These are phyloP conservation scores for Opeltia flavorubescens DNA, from an alignment of 495 filamentous ascomycete genomes.

Conservation along the genomic window DNA sequence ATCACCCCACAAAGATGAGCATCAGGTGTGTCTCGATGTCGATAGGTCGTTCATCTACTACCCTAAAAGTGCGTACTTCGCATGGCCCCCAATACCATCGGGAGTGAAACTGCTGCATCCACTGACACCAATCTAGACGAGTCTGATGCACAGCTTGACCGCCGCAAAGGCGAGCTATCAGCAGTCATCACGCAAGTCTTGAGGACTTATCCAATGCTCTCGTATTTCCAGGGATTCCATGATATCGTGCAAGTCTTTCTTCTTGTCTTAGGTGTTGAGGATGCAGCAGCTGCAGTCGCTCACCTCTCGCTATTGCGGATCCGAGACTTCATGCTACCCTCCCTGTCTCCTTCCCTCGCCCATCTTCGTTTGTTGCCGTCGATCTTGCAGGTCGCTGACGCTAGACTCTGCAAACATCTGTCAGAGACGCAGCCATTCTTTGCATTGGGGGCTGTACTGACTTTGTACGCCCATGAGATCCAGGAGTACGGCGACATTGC, in stretches of 20 bases:
- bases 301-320: slow-evolving; percentile 79
- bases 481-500: slow-evolving; percentile 77
- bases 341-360: slow-evolving; percentile 61
- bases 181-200: slow-evolving; percentile 62
- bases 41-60: slow-evolving; percentile 96
- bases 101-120: background rate
- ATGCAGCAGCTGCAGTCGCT: slow-evolving; percentile 44
- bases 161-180: slow-evolving; percentile 58
- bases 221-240: slow-evolving; percentile 97
- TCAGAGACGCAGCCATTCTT: slow-evolving; percentile 75
- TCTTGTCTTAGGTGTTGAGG: slow-evolving; percentile 54
- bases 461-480: slow-evolving; percentile 92
- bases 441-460: slow-evolving; percentile 77
- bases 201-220: slow-evolving; percentile 68
- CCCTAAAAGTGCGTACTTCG: slow-evolving; percentile 61
- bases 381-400: slow-evolving; percentile 57
- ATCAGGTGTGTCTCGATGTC: slow-evolving; percentile 82
- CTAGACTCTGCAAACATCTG: slow-evolving; percentile 54
- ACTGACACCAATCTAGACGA: slow-evolving; percentile 11
- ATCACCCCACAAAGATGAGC: slow-evolving; percentile 64
- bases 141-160: slow-evolving; percentile 42
- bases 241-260: slow-evolving; percentile 97
- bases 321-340: slow-evolving; percentile 93
- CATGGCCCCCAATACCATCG: no score
- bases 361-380: slow-evolving; percentile 76